These are phyloP conservation scores for Aureobasidium sp. DNA, from an alignment of 2,329 filamentous ascomycete genomes.

Conservation along the genomic window DNA sequence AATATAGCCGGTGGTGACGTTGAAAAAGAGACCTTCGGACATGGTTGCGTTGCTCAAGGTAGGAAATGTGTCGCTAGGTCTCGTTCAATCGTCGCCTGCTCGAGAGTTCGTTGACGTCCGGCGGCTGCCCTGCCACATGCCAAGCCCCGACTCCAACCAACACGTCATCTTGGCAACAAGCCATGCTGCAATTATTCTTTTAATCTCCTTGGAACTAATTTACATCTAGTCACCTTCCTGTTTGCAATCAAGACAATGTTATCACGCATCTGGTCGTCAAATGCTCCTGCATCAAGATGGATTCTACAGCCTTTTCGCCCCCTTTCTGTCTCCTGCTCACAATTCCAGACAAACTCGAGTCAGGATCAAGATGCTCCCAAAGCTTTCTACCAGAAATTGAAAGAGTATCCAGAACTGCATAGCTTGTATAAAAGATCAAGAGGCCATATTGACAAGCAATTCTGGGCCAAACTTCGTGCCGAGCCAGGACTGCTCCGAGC, in stretches of 20 bases:
- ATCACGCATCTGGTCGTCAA: neutral
- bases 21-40: constrained; percentile 48
- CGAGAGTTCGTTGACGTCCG: constrained; percentile 8
- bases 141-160: constrained; percentile 9
- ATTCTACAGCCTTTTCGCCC: neutral
- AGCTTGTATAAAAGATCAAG: too few relatives aligned
- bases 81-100: constrained; percentile 11
- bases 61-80: neutral
- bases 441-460: neutral
- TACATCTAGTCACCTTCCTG: neutral
- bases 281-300: neutral
- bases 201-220: too few relatives aligned
- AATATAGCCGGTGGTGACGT: constrained; percentile 77
- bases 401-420: neutral
- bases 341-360: neutral
- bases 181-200: neutral
- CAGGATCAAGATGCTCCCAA: neutral
- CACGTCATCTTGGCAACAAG: constrained; percentile 16
- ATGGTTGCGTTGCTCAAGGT: constrained; percentile 34
- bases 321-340: neutral
- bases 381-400: neutral
- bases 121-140: neutral
- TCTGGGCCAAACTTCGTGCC: neutral
- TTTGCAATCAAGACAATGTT: neutral
- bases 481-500: neutral